phyloP scores from a whole-genome alignment of 495 filamentous ascomycete species.

The Neurospora intermedia region DNA sequence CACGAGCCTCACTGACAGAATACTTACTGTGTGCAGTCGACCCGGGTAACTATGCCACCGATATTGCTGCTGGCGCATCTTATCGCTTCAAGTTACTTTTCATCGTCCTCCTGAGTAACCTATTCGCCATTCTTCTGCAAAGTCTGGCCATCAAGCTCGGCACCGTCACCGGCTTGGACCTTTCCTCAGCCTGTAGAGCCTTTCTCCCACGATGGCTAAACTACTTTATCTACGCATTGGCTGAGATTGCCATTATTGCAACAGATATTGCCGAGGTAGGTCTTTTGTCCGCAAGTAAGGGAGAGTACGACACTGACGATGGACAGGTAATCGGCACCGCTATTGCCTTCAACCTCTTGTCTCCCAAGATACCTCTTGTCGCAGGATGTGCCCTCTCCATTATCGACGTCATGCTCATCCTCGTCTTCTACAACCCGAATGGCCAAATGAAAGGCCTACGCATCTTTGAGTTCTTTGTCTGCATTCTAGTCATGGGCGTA shows the following conservation, averaged over 20 bases:
- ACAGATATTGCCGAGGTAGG: conserved; percentile 75
- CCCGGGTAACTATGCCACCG: conserved; percentile 78
- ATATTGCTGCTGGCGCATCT: conserved; percentile 61
- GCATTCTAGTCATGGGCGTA: conserved; percentile 68
- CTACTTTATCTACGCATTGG: conserved; percentile 59
- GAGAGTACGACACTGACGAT: too few relatives aligned
- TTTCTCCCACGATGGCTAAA: conserved; percentile 72
- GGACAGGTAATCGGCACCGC: conserved; percentile 71
- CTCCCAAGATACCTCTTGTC: conserved; percentile 66
- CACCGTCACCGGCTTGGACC: conserved; percentile 72
- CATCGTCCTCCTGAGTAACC: conserved; percentile 70
- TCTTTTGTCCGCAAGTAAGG: too few relatives aligned
- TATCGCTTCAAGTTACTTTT: conserved; percentile 63
- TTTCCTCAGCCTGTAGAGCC: conserved; percentile 66
- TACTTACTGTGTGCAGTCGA: conserved; percentile 44
- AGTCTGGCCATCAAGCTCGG: conserved; percentile 75
- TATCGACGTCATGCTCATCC: conserved; percentile 71
- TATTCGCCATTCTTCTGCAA: conserved; percentile 78
- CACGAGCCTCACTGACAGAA: conserved; percentile 15
- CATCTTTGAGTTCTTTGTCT: conserved; percentile 72
- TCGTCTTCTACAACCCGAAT: conserved; percentile 73
- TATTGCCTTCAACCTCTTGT: conserved; percentile 77
- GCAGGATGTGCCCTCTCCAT: conserved; percentile 83
- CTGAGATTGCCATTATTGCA: conserved; percentile 74
- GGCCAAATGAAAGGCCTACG: conserved; percentile 64